Evolutionary conservation across 805 yeast genomes (phyloP).

Genomic region (Candida ortonii): DNA sequence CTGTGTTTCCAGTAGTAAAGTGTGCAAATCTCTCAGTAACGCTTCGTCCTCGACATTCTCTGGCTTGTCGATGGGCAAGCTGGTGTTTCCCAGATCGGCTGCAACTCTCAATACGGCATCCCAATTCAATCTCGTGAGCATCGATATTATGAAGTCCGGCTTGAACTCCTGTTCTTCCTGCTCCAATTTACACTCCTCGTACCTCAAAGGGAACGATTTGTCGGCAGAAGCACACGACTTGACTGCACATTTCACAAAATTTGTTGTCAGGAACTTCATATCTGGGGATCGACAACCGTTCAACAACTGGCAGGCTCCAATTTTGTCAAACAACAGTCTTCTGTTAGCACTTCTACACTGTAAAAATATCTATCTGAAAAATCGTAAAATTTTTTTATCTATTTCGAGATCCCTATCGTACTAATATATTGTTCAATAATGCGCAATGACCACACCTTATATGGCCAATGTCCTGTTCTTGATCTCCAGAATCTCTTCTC

Average conservation of each 20-base stretch:
- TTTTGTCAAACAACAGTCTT: no score
- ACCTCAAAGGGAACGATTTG: slow-evolving; percentile 78
- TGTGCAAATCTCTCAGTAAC: slow-evolving; percentile 72
- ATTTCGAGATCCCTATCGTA: not conserved
- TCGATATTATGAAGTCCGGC: slow-evolving; percentile 71
- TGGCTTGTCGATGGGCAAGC: slow-evolving; percentile 63
- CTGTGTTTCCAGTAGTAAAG: slow-evolving; percentile 77
- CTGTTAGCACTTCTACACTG: not conserved
- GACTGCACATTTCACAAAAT: slow-evolving; percentile 92
- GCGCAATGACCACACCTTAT: not conserved
- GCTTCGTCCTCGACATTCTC: slow-evolving; percentile 46
- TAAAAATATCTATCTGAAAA: slow-evolving; percentile 1
- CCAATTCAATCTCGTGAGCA: slow-evolving; percentile 88
- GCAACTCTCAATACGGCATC: slow-evolving; percentile 77
- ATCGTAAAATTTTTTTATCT: slow-evolving; percentile 3
- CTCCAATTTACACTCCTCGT: slow-evolving; percentile 62
- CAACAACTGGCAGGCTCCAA: no score
- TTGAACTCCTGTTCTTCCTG: slow-evolving; percentile 80
- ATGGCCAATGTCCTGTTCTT: slow-evolving; percentile 1
- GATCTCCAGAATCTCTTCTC: slow-evolving; percentile 1
- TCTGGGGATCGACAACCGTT: no score
- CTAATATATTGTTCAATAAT: slow-evolving; percentile 2
- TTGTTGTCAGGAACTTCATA: slow-evolving; percentile 96
- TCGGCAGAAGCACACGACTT: slow-evolving; percentile 71
- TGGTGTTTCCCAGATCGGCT: slow-evolving; percentile 62